Percentiles rank a stretch among this genome's conserved stretches.
Evolutionary conservation across 2,329 filamentous ascomycete species (phyloP).

Genomic region (Alternaria consortialis): DNA sequence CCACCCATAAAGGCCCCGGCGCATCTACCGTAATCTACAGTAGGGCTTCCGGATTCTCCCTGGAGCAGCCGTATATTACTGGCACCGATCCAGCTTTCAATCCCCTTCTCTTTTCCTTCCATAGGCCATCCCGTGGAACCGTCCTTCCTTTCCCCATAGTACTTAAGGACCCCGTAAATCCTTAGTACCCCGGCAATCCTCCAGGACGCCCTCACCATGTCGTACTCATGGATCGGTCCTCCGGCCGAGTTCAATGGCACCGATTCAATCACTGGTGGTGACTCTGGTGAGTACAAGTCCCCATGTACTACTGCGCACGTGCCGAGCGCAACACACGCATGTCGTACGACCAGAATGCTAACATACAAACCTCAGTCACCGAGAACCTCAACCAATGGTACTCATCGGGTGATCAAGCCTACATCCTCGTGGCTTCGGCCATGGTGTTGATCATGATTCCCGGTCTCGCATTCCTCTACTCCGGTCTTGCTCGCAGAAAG

Average conservation of each 20-base stretch:
- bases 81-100: conserved; percentile 32
- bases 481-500: conserved; percentile 95
- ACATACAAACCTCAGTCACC: conserved; percentile 63
- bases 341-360: conserved; percentile 17
- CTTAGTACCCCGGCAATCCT: conserved; percentile 19
- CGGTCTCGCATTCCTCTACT: conserved; percentile 96
- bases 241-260: conserved; percentile 62
- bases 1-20: conserved; percentile 46
- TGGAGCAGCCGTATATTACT: conserved; percentile 44
- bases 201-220: conserved; percentile 51
- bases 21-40: conserved; percentile 38
- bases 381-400: conserved; percentile 98
- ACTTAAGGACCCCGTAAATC: conserved; percentile 11
- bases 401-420: conserved; percentile 88
- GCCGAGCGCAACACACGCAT: conserved; percentile 22
- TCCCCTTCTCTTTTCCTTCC: conserved; percentile 19
- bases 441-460: conserved; percentile 98
- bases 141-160: conserved; percentile 8
- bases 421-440: conserved; percentile 86
- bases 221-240: conserved; percentile 59
- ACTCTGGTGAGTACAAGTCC: conserved; percentile 72
- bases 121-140: conserved; percentile 23
- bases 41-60: conserved; percentile 45
- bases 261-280: conserved; percentile 71
- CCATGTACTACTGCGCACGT: conserved; percentile 30